Evolutionary conservation across 2,329 filamentous ascomycete species (phyloP), one percentile per base, ranked within the genome.

Genomic region (Sporothrix pallida): DNA sequence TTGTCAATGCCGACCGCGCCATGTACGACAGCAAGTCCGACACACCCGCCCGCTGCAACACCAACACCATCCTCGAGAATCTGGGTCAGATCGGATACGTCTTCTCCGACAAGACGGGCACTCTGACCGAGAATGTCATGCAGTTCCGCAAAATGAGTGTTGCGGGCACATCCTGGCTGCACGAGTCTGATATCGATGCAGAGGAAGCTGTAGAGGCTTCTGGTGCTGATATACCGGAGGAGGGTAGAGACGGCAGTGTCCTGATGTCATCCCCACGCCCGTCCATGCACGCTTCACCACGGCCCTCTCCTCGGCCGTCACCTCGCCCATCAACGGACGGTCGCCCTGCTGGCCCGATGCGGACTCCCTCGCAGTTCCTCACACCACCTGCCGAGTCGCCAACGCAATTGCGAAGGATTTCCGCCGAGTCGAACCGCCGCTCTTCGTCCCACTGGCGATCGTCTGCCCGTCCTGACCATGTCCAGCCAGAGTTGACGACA

Each of bases 91-190:
- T 98, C 74, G 93, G 87, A 76, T 96, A 97, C 78, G 89, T 97
- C 23, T 97, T 98, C 78, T 97, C 94, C 0, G 95, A 98, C 81
- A 98, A 98, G 83, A 98, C 95, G 0, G 95, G 95, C 1, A 98
- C 95, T 0, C 84, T 98, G 77, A 98, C 95, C 1, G 94, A 98
- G 78, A 98, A 98, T 77, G 87, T 94, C 12, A 98, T 98, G 95
- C 93, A 94, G 75, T 98, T 98, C 80, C 91, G 95, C 60, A 97
- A 97, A 80, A 87, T 98, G 82, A 97, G 93, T 78, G 90, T 98
- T 46, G 94, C 93, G 2, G 95, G 95, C 7, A 94, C 93, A 0
- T 92, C 94, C 0, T 97, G 95, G 94, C 84, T 96, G 46, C 95
- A 97, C 77, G 92, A 96, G 78, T 78, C 78, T 9, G 73, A 72